Evolutionary conservation across 495 filamentous ascomycete species (phyloP), one percentile per base, ranked within the genome.

Genomic region (Cetradonia linearis): DNA sequence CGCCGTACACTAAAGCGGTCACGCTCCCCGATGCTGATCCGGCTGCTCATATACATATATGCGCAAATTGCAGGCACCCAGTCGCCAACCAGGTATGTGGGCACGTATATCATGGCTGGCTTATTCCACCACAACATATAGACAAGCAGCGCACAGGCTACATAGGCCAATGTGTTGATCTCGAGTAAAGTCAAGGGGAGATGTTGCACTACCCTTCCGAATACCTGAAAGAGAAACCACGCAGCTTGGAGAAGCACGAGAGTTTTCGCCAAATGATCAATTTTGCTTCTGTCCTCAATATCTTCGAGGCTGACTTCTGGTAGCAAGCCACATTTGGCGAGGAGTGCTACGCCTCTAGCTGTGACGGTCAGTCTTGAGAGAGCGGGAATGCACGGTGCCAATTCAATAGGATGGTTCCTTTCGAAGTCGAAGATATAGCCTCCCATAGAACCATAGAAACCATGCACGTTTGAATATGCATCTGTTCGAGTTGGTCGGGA

Each of bases 111-210:
- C 27, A 60, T n/a, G 2, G 56, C 16, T 11, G 69, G 67, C 36
- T 69, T 69, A 30, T 66, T 42, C 62, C 62, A 65, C 67, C 67
- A 69, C 49, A 65, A 33, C 5, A 31, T n/a, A 55, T 69, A 70
- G 1, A 68, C 50, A 6, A 65, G 13, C 11, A 65, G 23, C n/a
- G 60, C 59, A 54, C 63, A 68, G n/a, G n/a, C n/a, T n/a, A n/a
- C n/a, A n/a, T n/a, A n/a, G n/a, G n/a, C n/a, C n/a, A n/a, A n/a
- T n/a, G n/a, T n/a, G n/a, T n/a, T n/a, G n/a, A n/a, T n/a, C n/a
- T n/a, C n/a, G n/a, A n/a, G n/a, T n/a, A n/a, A n/a, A n/a, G n/a
- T n/a, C n/a, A n/a, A n/a, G n/a, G n/a, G n/a, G n/a, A n/a, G n/a
- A n/a, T n/a, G n/a, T n/a, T n/a, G n/a, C n/a, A n/a, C n/a, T n/a